Evolutionary conservation across 768 basidiomycete species (phyloP).

Genomic region (Cubamyces lactineus): DNA sequence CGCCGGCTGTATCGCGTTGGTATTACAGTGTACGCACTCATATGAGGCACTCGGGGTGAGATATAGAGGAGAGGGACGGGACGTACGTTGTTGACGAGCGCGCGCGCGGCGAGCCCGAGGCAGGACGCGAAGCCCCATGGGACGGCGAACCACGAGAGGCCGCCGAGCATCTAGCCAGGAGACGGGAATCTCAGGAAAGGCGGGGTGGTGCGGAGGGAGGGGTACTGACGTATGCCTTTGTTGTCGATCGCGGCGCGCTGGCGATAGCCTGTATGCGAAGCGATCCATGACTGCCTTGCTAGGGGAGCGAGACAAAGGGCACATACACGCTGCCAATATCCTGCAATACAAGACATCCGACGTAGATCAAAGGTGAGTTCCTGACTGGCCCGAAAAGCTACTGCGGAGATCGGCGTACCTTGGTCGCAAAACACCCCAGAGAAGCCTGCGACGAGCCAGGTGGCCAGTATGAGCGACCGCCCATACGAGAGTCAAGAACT

Average conservation of each 20-base stretch:
- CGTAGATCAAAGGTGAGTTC: neutral
- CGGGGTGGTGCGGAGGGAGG: too few species aligned
- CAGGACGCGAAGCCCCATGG: constrained; percentile 49
- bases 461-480: too few species aligned
- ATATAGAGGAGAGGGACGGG: constrained; percentile 13
- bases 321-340: constrained; percentile 56
- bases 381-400: too few species aligned
- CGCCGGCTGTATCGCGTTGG: constrained; percentile 39
- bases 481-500: too few species aligned
- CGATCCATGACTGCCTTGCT: neutral
- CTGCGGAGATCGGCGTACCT: constrained; percentile 35
- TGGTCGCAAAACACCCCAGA: constrained; percentile 55
- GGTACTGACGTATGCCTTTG: constrained; percentile 50
- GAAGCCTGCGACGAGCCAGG: constrained; percentile 43
- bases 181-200: neutral
- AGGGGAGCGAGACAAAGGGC: constrained; percentile 6
- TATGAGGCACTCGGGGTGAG: too few species aligned
- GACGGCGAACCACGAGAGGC: constrained; percentile 55
- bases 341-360: constrained; percentile 29
- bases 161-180: constrained; percentile 51
- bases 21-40: neutral
- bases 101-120: constrained; percentile 42
- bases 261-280: constrained; percentile 46
- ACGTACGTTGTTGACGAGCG: constrained; percentile 34
- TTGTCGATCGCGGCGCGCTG: constrained; percentile 52